Conservation (phyloP, 495 filamentous ascomycete genomes). For the Copromyces sp. region DNA sequence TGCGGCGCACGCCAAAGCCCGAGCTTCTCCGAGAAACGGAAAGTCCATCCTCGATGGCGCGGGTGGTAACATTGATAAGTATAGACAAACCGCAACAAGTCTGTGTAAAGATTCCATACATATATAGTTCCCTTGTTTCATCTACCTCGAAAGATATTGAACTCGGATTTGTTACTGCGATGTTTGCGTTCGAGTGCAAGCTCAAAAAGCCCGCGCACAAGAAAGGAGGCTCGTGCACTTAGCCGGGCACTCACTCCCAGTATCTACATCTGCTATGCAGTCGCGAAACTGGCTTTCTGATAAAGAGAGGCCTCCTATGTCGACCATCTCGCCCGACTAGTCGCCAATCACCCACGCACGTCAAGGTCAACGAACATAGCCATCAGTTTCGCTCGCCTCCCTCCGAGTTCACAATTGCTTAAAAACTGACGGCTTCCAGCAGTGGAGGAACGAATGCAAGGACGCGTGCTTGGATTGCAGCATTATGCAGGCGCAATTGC, state of each 20-base stretch:
- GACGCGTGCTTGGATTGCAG: neutral
- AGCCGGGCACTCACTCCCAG: neutral
- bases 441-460: neutral
- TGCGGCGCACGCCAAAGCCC: neutral
- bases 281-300: neutral
- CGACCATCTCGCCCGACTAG: neutral
- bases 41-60: neutral
- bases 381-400: neutral
- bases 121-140: neutral
- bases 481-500: neutral
- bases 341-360: neutral
- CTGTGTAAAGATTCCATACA: neutral
- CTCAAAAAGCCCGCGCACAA: neutral
- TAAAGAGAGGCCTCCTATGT: neutral
- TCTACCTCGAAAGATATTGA: neutral
- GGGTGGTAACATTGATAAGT: neutral
- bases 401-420: neutral
- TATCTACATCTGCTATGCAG: neutral
- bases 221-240: neutral
- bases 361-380: neutral
- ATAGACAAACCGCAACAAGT: neutral
- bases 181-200: neutral
- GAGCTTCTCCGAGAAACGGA: neutral
- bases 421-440: neutral
- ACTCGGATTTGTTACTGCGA: neutral